Percentiles rank a stretch among this genome's conserved stretches.
These are phyloP conservation scores for Fragaria ananassa DNA, from an alignment of 306 rosid genomes.

Conservation along the genomic window DNA sequence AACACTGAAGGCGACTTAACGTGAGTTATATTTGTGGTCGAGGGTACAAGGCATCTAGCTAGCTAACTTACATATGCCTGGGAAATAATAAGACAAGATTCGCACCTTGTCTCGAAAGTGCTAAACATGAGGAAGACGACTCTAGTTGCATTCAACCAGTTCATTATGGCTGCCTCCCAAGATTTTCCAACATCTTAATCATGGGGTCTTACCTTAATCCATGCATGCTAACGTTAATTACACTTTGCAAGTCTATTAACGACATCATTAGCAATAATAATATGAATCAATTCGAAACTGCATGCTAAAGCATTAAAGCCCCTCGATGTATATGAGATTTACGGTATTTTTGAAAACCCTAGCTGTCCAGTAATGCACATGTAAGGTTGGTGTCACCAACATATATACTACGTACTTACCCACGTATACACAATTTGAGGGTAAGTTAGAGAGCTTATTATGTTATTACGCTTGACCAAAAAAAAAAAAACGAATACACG, in stretches of 20 bases:
- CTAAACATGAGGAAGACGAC: slow-evolving; percentile 38
- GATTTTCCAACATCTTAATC: slow-evolving; percentile 41
- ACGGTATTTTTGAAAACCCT: slow-evolving; percentile 18
- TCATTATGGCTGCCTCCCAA: slow-evolving; percentile 34
- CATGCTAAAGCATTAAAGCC: not conserved
- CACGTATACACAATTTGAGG: slow-evolving; percentile 4
- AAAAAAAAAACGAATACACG: not conserved
- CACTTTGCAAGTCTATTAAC: not conserved
- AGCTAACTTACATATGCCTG: slow-evolving; percentile 6
- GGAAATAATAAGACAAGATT: slow-evolving; percentile 13
- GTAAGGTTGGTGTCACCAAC: slow-evolving; percentile 42
- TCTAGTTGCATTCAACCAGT: slow-evolving; percentile 25
- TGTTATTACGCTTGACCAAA: not conserved
- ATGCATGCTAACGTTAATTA: slow-evolving; percentile 11
- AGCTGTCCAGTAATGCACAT: slow-evolving; percentile 35
- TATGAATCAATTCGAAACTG: slow-evolving; percentile 4
- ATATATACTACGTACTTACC: too few species aligned
- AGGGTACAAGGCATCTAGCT: slow-evolving; percentile 25
- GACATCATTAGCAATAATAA: slow-evolving; percentile 19
- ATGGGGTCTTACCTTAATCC: slow-evolving; percentile 33
- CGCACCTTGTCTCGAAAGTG: slow-evolving; percentile 32
- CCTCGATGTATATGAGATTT: not conserved
- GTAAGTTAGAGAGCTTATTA: not conserved
- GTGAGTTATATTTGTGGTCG: slow-evolving; percentile 27
- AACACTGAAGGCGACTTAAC: slow-evolving; percentile 38